Percentiles rank a stretch among this genome's conserved stretches.
Evolutionary conservation across 2,329 filamentous ascomycete genomes (phyloP).

Genomic region (Venturiaceae sp.): DNA sequence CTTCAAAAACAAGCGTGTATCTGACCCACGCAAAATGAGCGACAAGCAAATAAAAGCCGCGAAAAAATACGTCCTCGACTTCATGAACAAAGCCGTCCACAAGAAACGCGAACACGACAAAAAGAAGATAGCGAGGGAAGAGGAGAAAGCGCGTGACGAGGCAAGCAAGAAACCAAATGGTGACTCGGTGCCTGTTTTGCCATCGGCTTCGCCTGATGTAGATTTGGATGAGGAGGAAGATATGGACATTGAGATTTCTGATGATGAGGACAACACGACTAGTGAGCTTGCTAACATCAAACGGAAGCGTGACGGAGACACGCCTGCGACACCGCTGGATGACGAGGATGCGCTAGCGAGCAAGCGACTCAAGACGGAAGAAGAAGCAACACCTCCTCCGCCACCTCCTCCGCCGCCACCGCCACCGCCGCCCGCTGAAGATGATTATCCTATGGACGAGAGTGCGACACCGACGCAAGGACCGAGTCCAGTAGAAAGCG

Average conservation of each 20-base stretch:
- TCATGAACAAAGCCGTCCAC: slow-evolving; percentile 72
- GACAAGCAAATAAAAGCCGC: slow-evolving; percentile 74
- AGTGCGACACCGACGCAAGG: slow-evolving; percentile 18
- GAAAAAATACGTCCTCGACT: slow-evolving; percentile 75
- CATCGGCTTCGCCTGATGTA: neutral
- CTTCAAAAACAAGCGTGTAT: slow-evolving; percentile 81
- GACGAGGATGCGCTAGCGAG: slow-evolving; percentile 15
- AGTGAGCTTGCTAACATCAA: neutral
- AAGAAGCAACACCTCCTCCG: slow-evolving; percentile 11
- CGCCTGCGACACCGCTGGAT: slow-evolving; percentile 5
- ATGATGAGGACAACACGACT: slow-evolving; percentile 6
- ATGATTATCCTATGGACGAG: slow-evolving; percentile 19
- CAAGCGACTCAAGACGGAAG: slow-evolving; percentile 8
- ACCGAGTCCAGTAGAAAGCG: neutral
- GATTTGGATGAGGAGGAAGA: slow-evolving; percentile 5
- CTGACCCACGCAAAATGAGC: slow-evolving; percentile 66
- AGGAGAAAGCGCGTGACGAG: slow-evolving; percentile 14
- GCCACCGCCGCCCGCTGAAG: slow-evolving; percentile 24
- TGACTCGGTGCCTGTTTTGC: neutral
- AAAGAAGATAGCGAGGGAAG: slow-evolving; percentile 38
- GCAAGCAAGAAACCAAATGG: slow-evolving; percentile 9
- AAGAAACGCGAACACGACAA: slow-evolving; percentile 65
- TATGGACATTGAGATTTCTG: slow-evolving; percentile 2
- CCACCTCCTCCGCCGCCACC: slow-evolving; percentile 31
- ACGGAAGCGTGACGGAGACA: slow-evolving; percentile 3